A percentile compares a stretch with the other conserved stretches of the same genome.
These are phyloP conservation scores for Linnemannia schmuckeri DNA, from an alignment of 192 early-diverging fungal species.

Conservation along the genomic window DNA sequence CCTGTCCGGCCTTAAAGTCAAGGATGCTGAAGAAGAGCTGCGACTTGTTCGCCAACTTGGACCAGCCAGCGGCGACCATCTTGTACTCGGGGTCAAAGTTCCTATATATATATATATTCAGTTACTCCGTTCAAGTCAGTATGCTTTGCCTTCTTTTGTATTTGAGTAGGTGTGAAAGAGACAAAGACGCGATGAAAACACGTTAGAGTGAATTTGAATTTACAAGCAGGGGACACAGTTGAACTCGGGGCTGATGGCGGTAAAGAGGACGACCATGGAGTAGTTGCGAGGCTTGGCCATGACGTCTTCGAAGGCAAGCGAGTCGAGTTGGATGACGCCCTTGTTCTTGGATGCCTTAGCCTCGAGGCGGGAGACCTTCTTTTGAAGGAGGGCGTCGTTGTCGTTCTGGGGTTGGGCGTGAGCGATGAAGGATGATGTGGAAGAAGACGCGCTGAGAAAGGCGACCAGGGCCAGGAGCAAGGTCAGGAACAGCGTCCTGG, in stretches of 20 bases:
- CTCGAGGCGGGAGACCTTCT: conserved; percentile 53
- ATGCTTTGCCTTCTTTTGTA: not conserved
- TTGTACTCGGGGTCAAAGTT: conserved; percentile 78
- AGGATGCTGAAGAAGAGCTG: conserved; percentile 74
- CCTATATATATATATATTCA: conserved; percentile 48
- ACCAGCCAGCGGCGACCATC: conserved; percentile 72
- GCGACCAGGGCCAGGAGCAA: conserved; percentile 20
- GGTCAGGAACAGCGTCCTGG: conserved; percentile 31
- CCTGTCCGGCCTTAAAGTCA: conserved; percentile 77
- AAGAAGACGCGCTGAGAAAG: not conserved
- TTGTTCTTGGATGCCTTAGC: conserved; percentile 49
- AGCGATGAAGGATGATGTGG: conserved; percentile 14
- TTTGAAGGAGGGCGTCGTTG: conserved; percentile 21
- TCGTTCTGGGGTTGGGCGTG: conserved; percentile 22
- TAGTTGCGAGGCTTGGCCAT: conserved; percentile 80
- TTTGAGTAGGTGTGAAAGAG: not conserved
- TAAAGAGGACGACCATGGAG: conserved; percentile 76
- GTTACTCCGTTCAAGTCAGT: not conserved
- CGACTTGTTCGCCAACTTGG: conserved; percentile 49
- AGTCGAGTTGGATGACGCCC: conserved; percentile 70
- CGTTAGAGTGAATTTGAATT: not conserved
- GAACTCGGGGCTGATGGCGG: conserved; percentile 72
- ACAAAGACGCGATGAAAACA: conserved; percentile 1
- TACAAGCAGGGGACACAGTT: conserved; percentile 84
- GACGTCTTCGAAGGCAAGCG: conserved; percentile 70